Evolutionary conservation across 768 basidiomycete species (phyloP), one percentile per base, ranked within the genome.

Genomic region (Suillus lakei): DNA sequence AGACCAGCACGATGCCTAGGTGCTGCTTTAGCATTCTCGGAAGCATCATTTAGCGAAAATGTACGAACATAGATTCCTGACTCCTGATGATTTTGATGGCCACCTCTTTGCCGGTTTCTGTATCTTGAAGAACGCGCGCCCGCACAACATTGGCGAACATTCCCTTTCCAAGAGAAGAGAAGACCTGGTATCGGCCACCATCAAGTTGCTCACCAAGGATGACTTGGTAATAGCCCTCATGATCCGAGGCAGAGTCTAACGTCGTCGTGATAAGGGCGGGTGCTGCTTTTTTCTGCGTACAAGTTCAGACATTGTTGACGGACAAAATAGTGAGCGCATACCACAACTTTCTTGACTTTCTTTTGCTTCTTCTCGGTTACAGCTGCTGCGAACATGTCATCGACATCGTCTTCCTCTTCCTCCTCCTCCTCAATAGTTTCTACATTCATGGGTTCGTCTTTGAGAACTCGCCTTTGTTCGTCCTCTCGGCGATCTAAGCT

Each of bases 81-180:
- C 90, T 91, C 54, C 98, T 83, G 56, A 98, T 89, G 65, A 99
- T 96, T 79, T 99, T 99, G 77, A 99, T 98, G 1, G 98, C 98
- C 12, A 99, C 96, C 76, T 99, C 97, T 71, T 82, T 81, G 46
- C 88, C 85, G 21, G 67, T 68, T 60, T 86, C 83, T 63, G 82
- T 80, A 39, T 92, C 91, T 78, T 90, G 81, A 51, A 96, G 81
- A 12, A 95, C 85, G 38, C 94, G 88, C 10, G 96, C 97, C 54
- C 93, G 87, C 32, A 98, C 95, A 59, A 99, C 98, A 63, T 93
- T 95, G 56, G 96, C 95, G 76, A 99, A 99, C 97, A 99, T 99
- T 56, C 98, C 98, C 76, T 97, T 96, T 21, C 98, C 98, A n/a
- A 99, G 83, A 56, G 88, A 93, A 56, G 94, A 95, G 69, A 92